Percentiles rank a stretch among this genome's conserved stretches.
Conservation (phyloP, 805 yeast species). For the Wickerhamomyces subpelliculosus region DNA sequence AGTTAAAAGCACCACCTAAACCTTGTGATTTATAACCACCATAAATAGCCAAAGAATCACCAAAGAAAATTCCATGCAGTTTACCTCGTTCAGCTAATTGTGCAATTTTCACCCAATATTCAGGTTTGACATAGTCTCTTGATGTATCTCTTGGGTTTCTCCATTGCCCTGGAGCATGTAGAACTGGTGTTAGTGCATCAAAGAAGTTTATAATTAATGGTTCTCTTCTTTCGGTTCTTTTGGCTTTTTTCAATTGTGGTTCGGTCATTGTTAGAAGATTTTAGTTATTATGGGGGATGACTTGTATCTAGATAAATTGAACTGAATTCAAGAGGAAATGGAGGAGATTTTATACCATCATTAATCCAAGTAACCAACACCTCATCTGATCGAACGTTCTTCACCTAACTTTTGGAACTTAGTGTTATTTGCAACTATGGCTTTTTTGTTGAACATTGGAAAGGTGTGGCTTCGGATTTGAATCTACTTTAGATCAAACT, state of each 20-base stretch:
- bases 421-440: too few species aligned
- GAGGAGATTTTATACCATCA: too few species aligned
- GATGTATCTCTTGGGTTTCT: constrained; percentile 5
- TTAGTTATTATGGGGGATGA: too few species aligned
- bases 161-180: constrained; percentile 15
- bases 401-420: too few species aligned
- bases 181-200: constrained; percentile 2
- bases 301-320: too few species aligned
- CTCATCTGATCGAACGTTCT: too few species aligned
- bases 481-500: too few species aligned
- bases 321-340: too few species aligned
- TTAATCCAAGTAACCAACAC: too few species aligned
- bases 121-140: constrained; percentile 7
- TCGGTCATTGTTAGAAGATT: neutral
- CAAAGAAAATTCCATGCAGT: constrained; percentile 28
- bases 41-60: constrained; percentile 30
- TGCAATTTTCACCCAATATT: constrained; percentile 31
- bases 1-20: constrained; percentile 24
- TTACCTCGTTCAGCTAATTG: constrained; percentile 28
- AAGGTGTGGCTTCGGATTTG: too few species aligned
- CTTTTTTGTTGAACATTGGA: too few species aligned
- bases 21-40: constrained; percentile 24
- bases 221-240: neutral
- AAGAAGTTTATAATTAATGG: constrained; percentile 3
- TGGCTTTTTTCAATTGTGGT: neutral